Conservation (phyloP, 78 protist genomes). For the Isochrysis galbana region DNA sequence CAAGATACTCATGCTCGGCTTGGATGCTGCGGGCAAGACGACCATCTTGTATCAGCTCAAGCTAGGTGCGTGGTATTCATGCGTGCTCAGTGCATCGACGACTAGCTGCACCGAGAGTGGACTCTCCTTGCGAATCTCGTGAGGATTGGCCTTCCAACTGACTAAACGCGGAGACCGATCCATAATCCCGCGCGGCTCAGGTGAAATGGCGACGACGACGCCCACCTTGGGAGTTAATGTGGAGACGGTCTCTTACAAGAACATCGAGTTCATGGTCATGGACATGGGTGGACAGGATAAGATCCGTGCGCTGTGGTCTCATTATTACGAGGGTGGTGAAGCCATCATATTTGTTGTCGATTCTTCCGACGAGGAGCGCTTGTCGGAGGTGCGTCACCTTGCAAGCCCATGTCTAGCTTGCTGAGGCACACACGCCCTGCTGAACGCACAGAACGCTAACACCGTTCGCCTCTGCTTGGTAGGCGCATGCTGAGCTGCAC, state of each 20-base stretch:
- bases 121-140: too few relatives aligned
- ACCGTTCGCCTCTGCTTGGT: too few relatives aligned
- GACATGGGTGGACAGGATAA: conserved; percentile 38
- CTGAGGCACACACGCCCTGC: too few relatives aligned
- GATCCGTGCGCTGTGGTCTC: background rate
- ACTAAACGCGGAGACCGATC: too few relatives aligned
- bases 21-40: conserved; percentile 16
- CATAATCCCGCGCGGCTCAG: background rate
- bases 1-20: background rate
- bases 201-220: background rate
- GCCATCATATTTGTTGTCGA: conserved; percentile 60
- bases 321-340: background rate
- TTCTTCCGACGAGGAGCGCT: conserved; percentile 25
- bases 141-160: too few relatives aligned
- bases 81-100: background rate
- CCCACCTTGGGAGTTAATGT: conserved; percentile 33
- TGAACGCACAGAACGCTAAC: too few relatives aligned
- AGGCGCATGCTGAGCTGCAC: conserved; percentile 27
- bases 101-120: too few relatives aligned
- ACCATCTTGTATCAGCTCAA: background rate
- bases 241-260: conserved; percentile 42
- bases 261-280: conserved; percentile 28
- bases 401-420: too few relatives aligned
- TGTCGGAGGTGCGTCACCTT: background rate
- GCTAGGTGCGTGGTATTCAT: background rate